Base-by-base conservation (phyloP, 257 asterid genomes). In the Salvia hispanica region DNA sequence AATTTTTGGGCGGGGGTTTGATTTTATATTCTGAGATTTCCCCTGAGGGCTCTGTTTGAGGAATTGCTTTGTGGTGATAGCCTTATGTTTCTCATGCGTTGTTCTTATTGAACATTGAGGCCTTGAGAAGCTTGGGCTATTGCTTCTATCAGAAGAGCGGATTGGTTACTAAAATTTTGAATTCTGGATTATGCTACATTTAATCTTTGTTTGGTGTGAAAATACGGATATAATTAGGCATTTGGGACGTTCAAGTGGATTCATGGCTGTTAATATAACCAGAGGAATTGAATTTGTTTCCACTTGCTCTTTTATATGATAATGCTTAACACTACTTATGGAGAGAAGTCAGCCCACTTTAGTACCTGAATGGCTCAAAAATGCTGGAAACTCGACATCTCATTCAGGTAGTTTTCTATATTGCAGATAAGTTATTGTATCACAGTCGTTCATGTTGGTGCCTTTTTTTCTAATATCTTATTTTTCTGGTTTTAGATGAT, bases 341-440 rank as follows among this genome's bases (percentile, higher is more conserved):
- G 98, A 85, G 58, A 86, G 74, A 78, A 86, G 81, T 88, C 95
- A 92, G 76, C 98, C 98, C 56, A 76, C 88, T 58, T 80, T 92
- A 64, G 88, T 83, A 51, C 98, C 98, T 0, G 86, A 88, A 78
- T 92, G 98, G 98, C 81, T 90, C 81, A 92, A 81, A 79, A 89
- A 73, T 69, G 63, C 86, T 69, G 92, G 89, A 68, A 81, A 70
- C 77, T 78, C 73, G 67, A 71, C 62, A 7, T 40, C 87, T 50
- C 91, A 75, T 66, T 76, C 87, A 81, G 96, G 96, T 90, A 74
- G 28, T 52, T 40, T 6, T 6, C 31, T 43, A 25, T 50, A 21
- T 39, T 18, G 16, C 31, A 43, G 62, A 58, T 44, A 14, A 68
- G 10, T 6, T 43, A 16, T 9, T 58, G 39, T 28, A 40, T 44